These are phyloP conservation scores for Garcia nutans DNA, from an alignment of 345 rosid genomes.

Conservation along the genomic window DNA sequence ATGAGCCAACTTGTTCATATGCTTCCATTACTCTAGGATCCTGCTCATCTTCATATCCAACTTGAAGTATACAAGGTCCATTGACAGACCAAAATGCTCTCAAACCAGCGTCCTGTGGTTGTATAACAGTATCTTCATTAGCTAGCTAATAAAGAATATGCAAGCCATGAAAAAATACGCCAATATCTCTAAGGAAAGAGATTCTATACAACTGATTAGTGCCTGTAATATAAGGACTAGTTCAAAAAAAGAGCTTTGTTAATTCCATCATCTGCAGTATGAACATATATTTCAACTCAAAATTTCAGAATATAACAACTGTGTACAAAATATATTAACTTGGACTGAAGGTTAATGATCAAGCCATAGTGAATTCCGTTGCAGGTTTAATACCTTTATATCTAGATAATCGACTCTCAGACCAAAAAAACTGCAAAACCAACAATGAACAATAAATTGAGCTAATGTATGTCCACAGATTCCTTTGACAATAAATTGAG, in stretches of 20 bases:
- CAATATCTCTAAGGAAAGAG: not conserved
- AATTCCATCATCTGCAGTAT: not conserved
- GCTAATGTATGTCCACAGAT: not conserved
- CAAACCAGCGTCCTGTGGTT: slow-evolving; percentile 69
- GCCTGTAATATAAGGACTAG: not conserved
- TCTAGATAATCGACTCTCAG: not conserved
- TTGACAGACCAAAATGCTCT: slow-evolving; percentile 88
- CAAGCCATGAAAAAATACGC: not conserved
- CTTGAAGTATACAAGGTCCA: slow-evolving; percentile 77
- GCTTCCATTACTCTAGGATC: slow-evolving; percentile 93
- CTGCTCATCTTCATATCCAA: slow-evolving; percentile 86
- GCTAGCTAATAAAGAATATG: not conserved
- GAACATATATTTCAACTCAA: not conserved
- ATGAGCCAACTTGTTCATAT: slow-evolving; percentile 73
- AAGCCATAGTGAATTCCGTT: not conserved
- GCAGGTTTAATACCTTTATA: not conserved
- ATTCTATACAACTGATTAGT: too few relatives aligned
- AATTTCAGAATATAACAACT: not conserved
- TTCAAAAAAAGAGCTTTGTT: not conserved
- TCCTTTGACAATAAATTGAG: not conserved
- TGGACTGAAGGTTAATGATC: not conserved
- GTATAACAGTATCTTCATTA: not conserved
- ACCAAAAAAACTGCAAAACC: not conserved
- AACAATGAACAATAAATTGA: not conserved
- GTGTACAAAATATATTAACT: not conserved